phyloP scores from a whole-genome alignment of 1,284 basidiomycete species.

The Bjerkandera adusta region DNA sequence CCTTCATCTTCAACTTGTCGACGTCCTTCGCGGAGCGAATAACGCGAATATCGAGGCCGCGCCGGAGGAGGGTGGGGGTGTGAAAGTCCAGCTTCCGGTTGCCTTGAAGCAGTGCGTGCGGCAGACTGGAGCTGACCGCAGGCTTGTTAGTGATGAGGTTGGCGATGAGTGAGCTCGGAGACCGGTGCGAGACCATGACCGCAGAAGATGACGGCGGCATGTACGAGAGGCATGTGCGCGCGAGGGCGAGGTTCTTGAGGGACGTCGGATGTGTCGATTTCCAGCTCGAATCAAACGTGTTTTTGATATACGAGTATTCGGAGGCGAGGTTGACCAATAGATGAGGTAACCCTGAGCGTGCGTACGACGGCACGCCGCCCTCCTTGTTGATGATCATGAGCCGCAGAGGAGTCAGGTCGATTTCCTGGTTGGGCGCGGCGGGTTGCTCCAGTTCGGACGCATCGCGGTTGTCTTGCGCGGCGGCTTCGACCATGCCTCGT shows the following conservation, averaged over 20 bases:
- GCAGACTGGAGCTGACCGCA: conserved; percentile 91
- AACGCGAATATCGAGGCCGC: conserved; percentile 86
- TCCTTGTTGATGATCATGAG: conserved; percentile 98
- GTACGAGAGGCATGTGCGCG: conserved; percentile 84
- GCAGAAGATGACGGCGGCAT: conserved; percentile 95
- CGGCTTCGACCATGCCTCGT: conserved; percentile 80
- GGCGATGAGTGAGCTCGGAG: conserved; percentile 91
- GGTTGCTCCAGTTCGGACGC: conserved; percentile 24
- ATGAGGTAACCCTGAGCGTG: conserved; percentile 92
- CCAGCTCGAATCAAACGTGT: conserved; percentile 86
- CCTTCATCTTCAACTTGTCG: conserved; percentile 75
- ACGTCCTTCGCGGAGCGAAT: conserved; percentile 65
- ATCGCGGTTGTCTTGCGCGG: conserved; percentile 36
- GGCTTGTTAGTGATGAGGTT: conserved; percentile 99
- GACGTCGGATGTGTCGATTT: conserved; percentile 79
- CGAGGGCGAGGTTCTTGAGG: conserved; percentile 85
- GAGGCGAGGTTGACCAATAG: conserved; percentile 93
- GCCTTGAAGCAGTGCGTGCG: conserved; percentile 86
- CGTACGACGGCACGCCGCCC: conserved; percentile 97
- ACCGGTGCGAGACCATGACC: conserved; percentile 96
- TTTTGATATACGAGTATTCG: conserved; percentile 84
- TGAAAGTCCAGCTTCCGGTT: conserved; percentile 84
- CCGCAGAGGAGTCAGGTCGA: conserved; percentile 87
- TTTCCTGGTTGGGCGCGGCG: conserved; percentile 26
- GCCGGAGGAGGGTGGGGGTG: conserved; percentile 91